These are phyloP conservation scores for Podaxis carcinomalis DNA, from an alignment of 768 basidiomycete genomes.

Conservation along the genomic window DNA sequence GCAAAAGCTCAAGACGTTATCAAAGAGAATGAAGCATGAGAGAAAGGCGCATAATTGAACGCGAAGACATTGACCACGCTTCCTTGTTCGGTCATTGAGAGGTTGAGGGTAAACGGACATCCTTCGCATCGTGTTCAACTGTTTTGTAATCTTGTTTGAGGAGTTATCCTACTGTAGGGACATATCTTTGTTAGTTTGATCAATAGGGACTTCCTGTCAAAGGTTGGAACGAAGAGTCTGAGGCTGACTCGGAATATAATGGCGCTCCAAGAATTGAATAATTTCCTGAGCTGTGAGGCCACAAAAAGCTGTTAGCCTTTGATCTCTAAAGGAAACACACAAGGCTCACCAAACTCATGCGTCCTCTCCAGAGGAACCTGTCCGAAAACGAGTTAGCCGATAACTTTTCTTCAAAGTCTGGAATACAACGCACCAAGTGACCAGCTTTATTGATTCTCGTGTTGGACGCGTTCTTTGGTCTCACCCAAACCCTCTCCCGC, in stretches of 20 bases:
- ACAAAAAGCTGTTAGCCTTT: background rate
- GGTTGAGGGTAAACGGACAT: background rate
- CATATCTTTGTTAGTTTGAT: background rate
- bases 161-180: background rate
- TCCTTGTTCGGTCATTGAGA: background rate
- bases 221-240: background rate
- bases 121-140: background rate
- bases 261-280: background rate
- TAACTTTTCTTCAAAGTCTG: background rate
- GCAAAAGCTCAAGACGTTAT: conserved; percentile 2
- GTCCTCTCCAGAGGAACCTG: conserved; percentile 41
- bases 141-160: background rate
- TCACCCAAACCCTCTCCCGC: conserved; percentile 37
- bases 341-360: conserved; percentile 18
- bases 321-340: background rate
- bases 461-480: conserved; percentile 37
- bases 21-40: conserved; percentile 8
- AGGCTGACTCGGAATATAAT: background rate
- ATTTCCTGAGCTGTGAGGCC: background rate
- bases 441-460: conserved; percentile 33
- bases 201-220: background rate
- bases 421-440: conserved; percentile 33
- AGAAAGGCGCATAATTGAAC: background rate
- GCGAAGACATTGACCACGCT: background rate
- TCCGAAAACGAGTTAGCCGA: background rate